Conservation (phyloP, 129 eudicot genomes). For the Heracleum sosnowskyi region DNA sequence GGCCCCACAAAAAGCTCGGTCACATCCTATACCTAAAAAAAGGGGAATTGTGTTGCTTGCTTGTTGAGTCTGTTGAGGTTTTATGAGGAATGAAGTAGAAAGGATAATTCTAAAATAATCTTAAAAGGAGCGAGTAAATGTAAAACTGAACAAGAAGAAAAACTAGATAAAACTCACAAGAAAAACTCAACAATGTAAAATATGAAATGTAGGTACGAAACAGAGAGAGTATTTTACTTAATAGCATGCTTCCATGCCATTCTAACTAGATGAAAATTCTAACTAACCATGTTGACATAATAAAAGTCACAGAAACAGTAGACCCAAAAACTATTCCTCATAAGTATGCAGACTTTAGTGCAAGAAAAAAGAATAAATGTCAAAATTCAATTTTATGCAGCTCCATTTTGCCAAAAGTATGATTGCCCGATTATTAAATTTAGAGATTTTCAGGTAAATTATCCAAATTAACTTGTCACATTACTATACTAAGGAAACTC, state of each 20-base stretch:
- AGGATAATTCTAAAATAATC: background rate
- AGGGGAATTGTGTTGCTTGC: background rate
- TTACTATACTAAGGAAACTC: background rate
- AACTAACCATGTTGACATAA: background rate
- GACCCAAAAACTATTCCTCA: background rate
- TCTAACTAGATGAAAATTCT: background rate
- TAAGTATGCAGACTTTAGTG: background rate
- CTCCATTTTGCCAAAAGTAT: background rate
- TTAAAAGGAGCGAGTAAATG: too few relatives aligned
- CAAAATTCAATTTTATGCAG: background rate
- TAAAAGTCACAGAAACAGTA: background rate
- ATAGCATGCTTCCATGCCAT: background rate
- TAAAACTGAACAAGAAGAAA: too few relatives aligned
- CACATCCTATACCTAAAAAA: conserved; percentile 78
- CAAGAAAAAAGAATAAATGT: background rate
- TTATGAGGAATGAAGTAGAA: background rate
- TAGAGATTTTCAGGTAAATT: background rate
- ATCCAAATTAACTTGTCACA: background rate
- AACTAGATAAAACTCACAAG: too few relatives aligned
- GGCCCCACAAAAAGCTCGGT: conserved; percentile 94
- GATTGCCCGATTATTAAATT: background rate
- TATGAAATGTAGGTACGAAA: background rate
- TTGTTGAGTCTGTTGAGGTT: background rate
- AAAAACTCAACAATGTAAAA: too few relatives aligned
- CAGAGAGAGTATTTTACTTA: background rate